Evolutionary conservation across 2,329 filamentous ascomycete genomes (phyloP), one percentile per base, ranked within the genome.

Genomic region (Blastomyces silverae): DNA sequence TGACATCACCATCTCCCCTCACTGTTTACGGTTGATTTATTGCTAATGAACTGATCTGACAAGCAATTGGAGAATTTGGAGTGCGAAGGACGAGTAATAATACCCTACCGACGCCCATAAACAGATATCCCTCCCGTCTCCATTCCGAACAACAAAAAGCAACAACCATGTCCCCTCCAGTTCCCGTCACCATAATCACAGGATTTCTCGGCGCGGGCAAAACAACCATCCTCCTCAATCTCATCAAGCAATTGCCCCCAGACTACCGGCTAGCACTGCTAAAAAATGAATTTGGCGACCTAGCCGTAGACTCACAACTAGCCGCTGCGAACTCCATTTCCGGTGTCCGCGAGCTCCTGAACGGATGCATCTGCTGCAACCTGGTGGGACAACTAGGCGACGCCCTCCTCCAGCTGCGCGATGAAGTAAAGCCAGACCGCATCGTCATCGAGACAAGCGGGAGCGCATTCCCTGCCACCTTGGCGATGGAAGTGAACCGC

Each of bases 281-380:
- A 64, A 99, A 99, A 77, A 99, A 99, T 79, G 94, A 99, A 79
- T 97, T 97, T 77, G 94, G 94, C 74, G 92, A 97, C 76, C 79
- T 99, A 53, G 92, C 92, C 46, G 84, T 99, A 74, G 94, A 99
- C 81, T 94, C 90, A 1, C 90, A 96, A 76, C 88, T 99, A 39
- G 93, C 94, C 20, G 83, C 89, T 0, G 89, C 89, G 17, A 86
- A 86, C 61, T 87, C 92, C 67, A 92, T 99, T 70, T 89, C 91
- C 0, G 93, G 92, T 64, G 92, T 96, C 4, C 89, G 90, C 71
- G 94, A 99, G 78, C 84, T 99, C 0, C 87, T 99, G 63, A 96
- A 96, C 76, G 94, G 93, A 69, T 97, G 94, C 79, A 97, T 99
- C 78, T 99, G 94, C 84, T 99, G 94, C 81, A 97, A 97, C 75